Base-by-base conservation (phyloP, 225 moss, liverwort and hornwort species). In the Marchantia polymorpha region DNA sequence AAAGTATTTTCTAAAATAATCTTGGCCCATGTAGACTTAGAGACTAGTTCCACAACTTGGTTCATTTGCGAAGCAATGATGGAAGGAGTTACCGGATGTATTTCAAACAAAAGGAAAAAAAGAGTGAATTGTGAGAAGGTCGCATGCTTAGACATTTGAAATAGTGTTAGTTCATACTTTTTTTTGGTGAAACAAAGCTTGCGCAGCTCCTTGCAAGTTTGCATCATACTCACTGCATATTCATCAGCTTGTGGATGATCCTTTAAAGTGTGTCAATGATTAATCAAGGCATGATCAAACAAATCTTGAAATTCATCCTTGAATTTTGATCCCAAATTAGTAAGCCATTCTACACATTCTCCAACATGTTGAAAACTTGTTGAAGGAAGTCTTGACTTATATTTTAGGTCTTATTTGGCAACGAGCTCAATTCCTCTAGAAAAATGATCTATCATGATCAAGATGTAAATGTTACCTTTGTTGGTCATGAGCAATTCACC, bases 401-500 rank as follows among this genome's bases (percentile, higher is more conserved):
- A 50, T 48, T 49, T 14, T 49, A 75, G 49, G 6, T 51, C 20
- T 75, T 75, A 53, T 75, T 48, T 4, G 8, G 75, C 10, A 75
- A 75, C 75, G 4, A 75, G 17, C 14, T 75, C 75, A 7, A 75
- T 66, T 64, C 64, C 39, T 23, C 66, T 64, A 23, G 64, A 78
- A 19, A 78, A 78, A 19, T 78, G 61, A 47, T 78, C 78, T 5
- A 78, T 65, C 78, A 78, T 73, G 19, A 63, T 64, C 61, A 64
- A 64, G 6, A 64, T 49, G 56, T 65, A 78, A 4, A 78, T 31
- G 49, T 65, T 78, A 14, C 14, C 78, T 26, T 39, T 17, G 29
- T 8, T 7, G 2, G 31, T 65, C 11, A 22, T 26, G 9, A 20
- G 49, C 52, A 73, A 73, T 22, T 73, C 78, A 19, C 78, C 12